Percentiles rank a stretch among this genome's conserved stretches.
Conservation (phyloP, 495 filamentous ascomycete genomes). For the Haplographium delicatum region DNA sequence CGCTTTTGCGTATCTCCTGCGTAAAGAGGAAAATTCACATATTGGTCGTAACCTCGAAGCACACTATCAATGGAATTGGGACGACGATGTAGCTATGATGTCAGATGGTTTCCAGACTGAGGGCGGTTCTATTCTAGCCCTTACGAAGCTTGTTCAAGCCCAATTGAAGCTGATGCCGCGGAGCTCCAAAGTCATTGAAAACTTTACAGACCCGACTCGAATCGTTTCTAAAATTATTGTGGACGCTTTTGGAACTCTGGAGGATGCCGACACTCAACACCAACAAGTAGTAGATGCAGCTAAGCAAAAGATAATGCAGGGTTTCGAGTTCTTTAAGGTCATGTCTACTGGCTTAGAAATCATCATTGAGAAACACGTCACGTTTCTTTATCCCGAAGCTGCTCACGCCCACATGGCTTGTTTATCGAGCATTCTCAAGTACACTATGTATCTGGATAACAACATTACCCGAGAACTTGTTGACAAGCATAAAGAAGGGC, state of each 20-base stretch:
- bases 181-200: constrained; percentile 39
- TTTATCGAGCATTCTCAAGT: constrained; percentile 36
- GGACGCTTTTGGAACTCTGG: constrained; percentile 19
- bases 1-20: constrained; percentile 26
- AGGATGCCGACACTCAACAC: constrained; percentile 16
- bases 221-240: constrained; percentile 29
- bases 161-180: constrained; percentile 30
- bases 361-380: constrained; percentile 44
- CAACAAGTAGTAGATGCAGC: background rate
- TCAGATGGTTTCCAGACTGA: constrained; percentile 30
- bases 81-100: constrained; percentile 25
- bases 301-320: constrained; percentile 27
- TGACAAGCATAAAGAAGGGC: constrained; percentile 25
- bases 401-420: constrained; percentile 33
- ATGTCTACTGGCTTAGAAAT: constrained; percentile 35
- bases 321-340: constrained; percentile 34
- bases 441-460: constrained; percentile 35
- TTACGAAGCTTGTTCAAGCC: constrained; percentile 28
- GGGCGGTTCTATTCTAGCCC: constrained; percentile 9
- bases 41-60: constrained; percentile 25
- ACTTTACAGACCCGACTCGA: constrained; percentile 32
- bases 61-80: constrained; percentile 29
- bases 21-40: constrained; percentile 27
- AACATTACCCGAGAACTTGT: constrained; percentile 27
- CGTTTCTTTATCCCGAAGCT: constrained; percentile 37